Conservation (phyloP, 106 monocot genomes). For the Acorus gramineus region DNA sequence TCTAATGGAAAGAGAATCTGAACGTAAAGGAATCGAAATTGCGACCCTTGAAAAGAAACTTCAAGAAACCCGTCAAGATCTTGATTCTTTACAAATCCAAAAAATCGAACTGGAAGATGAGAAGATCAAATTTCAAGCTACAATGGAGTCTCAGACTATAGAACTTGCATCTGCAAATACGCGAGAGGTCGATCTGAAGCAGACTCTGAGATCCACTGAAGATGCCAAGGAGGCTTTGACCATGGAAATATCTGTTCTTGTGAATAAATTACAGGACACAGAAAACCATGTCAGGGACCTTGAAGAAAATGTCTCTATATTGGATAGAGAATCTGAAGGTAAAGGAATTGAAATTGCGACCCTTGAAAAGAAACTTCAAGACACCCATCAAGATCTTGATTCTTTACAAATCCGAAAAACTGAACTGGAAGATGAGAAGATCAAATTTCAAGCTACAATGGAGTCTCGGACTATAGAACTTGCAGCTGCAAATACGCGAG, state of each 20-base stretch:
- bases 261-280: background rate
- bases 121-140: conserved; percentile 20
- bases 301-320: conserved; percentile 9
- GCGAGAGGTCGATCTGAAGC: no score
- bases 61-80: conserved; percentile 11
- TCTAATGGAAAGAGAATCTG: conserved; percentile 4
- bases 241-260: no score
- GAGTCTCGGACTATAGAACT: no score
- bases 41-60: conserved; percentile 11
- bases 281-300: conserved; percentile 4
- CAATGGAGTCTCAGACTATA: no score
- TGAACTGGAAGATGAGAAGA: conserved; percentile 9
- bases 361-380: no score
- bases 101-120: conserved; percentile 23
- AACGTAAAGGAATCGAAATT: conserved; percentile 9
- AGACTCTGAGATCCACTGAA: no score
- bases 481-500: no score
- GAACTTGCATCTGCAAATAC: no score
- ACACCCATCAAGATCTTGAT: no score
- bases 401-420: conserved; percentile 19
- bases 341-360: conserved; percentile 2
- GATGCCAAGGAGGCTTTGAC: no score
- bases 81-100: conserved; percentile 11
- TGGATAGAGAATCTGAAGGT: conserved; percentile 18
- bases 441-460: conserved; percentile 18